Evolutionary conservation across 371 early-diverging fungal genomes (phyloP), one percentile per base, ranked within the genome.

Genomic region (Haplosporangium sp.): DNA sequence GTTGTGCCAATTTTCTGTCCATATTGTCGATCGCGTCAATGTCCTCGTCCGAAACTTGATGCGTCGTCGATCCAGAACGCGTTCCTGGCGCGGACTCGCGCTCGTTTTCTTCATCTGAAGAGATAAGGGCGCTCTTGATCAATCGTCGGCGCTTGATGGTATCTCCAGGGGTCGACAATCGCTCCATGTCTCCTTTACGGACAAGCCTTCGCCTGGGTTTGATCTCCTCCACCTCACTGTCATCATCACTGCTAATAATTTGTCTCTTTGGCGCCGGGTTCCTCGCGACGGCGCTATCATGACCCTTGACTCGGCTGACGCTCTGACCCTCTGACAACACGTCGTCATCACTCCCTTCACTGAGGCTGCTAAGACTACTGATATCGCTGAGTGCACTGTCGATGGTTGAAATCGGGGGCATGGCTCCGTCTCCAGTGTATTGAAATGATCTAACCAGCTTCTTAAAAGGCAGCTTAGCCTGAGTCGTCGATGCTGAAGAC

Each of bases 221-320:
- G 51, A n/a, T 45, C 38, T 62, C 55, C 12, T 7, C 18, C 6
- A 23, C 43, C 29, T 38, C 43, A 16, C 67, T 59, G 1, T 77
- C 77, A 13, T 79, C 80, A 47, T 69, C 69, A 12, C 80, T 79
- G 45, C 57, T 69, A n/a, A 69, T 29, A 41, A 73, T 79, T 1
- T 60, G 58, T 16, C 77, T 40, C 43, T 73, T 79, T 9, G 20
- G n/a, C 5, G 14, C 6, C 5, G 53, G n/a, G n/a, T n/a, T n/a
- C n/a, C n/a, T n/a, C n/a, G n/a, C n/a, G n/a, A n/a, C n/a, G 45
- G 16, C 14, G 6, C 14, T 53, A 36, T 50, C 16, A 21, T 51
- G 38, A 45, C 12, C 40, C 21, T n/a, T 57, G 52, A 23, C 14
- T 12, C 37, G 23, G 1, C 45, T 62, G 21, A 14, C 16, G 23